Evolutionary conservation across 176 grass and related monocot species (phyloP), one percentile per base, ranked within the genome.

Genomic region (Oryza coarctata): DNA sequence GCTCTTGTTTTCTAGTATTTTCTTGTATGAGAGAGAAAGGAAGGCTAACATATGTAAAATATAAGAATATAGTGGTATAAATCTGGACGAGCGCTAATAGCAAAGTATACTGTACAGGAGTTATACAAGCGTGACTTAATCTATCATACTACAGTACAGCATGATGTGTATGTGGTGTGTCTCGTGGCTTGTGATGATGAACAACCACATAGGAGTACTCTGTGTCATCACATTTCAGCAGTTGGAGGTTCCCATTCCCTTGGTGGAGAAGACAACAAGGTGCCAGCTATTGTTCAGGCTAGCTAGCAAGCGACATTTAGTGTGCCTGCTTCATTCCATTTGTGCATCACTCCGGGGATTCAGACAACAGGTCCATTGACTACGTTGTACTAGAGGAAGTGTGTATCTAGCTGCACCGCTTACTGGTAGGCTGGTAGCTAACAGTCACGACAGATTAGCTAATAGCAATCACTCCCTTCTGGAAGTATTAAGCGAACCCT

Each of bases 281-380:
- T 20, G 87, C 78, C 87, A 89, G 83, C 87, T 89, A 73, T 66
- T 6, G 76, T 30, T 75, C 49, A 52, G 70, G 81, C 44, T 36
- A 26, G 72, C 70, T 41, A 80, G 73, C 68, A 1, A 39, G 43
- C 28, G 74, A 63, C 82, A 68, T 38, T n/a, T 49, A 66, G 8
- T 40, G 87, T 69, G 52, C 71, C 50, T 49, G 62, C 38, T 70
- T 40, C 71, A 78, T 60, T 84, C 86, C 87, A 85, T 89, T 72
- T 89, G 82, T 76, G 87, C 72, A 40, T 11, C 72, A 2, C 45
- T 72, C 73, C 43, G 26, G 81, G 76, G 78, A 8, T 80, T 60
- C 65, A 41, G 65, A 34, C 72, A 77, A 33, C 77, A 57, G 72
- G 52, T 1, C 52, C 32, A 81, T 71, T 65, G 71, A 81, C 82